Conservation (phyloP, 768 basidiomycete genomes). For the Leccinum incarnatum region DNA sequence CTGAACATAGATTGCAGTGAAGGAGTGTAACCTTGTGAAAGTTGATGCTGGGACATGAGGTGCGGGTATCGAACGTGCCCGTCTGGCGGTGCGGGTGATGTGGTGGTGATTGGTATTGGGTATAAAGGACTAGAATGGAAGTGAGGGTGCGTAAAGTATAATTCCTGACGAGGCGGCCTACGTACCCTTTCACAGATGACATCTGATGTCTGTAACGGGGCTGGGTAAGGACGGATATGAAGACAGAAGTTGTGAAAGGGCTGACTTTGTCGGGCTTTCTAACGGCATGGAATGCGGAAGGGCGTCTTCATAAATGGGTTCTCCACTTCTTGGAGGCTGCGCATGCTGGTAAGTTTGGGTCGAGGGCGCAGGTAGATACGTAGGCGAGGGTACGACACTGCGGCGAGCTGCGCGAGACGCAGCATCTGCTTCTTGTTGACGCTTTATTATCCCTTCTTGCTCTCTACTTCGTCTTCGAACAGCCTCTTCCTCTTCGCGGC, state of each 20-base stretch:
- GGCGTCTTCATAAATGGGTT: constrained; percentile 30
- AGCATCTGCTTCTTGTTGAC: constrained; percentile 60
- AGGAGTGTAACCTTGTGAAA: constrained; percentile 73
- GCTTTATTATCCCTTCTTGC: constrained; percentile 52
- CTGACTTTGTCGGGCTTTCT: constrained; percentile 59
- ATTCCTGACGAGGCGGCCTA: constrained; percentile 8
- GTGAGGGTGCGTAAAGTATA: constrained; percentile 10
- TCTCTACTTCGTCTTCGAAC: constrained; percentile 47
- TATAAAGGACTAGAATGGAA: constrained; percentile 35
- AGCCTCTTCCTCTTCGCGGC: constrained; percentile 46
- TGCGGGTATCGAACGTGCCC: constrained; percentile 57
- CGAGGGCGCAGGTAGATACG: constrained; percentile 29
- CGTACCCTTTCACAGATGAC: constrained; percentile 38
- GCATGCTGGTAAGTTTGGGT: constrained; percentile 34
- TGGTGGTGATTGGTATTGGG: constrained; percentile 65
- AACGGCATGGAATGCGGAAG: constrained; percentile 52
- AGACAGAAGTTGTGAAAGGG: constrained; percentile 37
- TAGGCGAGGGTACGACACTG: constrained; percentile 28
- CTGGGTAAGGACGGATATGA: constrained; percentile 35
- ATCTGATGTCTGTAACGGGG: constrained; percentile 23
- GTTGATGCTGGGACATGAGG: constrained; percentile 79
- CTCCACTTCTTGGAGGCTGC: constrained; percentile 31
- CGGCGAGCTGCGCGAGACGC: constrained; percentile 45
- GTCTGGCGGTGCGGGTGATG: constrained; percentile 55
- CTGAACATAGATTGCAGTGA: constrained; percentile 75